Evolutionary conservation across 331 rosid species (phyloP).

Genomic region (Malus hybrid): DNA sequence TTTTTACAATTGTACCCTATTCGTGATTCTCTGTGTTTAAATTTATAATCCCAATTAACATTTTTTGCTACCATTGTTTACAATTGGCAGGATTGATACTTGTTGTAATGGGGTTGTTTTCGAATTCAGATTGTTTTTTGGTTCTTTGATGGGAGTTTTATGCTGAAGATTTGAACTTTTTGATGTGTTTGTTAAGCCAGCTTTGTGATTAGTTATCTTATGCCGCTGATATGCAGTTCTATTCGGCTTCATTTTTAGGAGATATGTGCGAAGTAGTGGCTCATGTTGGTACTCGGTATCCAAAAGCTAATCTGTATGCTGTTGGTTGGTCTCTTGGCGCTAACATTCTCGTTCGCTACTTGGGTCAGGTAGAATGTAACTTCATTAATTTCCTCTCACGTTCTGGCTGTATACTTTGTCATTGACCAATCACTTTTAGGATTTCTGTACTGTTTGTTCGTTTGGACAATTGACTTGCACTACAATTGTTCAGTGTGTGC

Average conservation of each 20-base stretch:
- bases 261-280: constrained; percentile 71
- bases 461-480: not conserved
- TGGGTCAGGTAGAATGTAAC: constrained; percentile 59
- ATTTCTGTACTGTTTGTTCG: not conserved
- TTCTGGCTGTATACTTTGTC: not conserved
- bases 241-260: constrained; percentile 92
- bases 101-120: not conserved
- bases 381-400: not conserved
- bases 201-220: constrained; percentile 22
- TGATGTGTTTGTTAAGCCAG: constrained; percentile 4
- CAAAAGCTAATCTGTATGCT: constrained; percentile 68
- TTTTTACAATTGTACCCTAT: not conserved
- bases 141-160: not conserved
- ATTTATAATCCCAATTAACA: not conserved
- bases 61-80: not conserved
- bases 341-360: constrained; percentile 81
- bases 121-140: not conserved
- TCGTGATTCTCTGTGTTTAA: not conserved
- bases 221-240: constrained; percentile 65
- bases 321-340: constrained; percentile 98
- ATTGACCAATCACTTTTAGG: not conserved
- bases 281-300: constrained; percentile 58
- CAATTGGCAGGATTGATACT: not conserved
- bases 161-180: not conserved
- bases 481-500: not conserved